Percentiles rank a stretch among this genome's conserved stretches.
These are phyloP conservation scores for Trypanosoma avium DNA, from an alignment of 208 protist species.

Conservation along the genomic window DNA sequence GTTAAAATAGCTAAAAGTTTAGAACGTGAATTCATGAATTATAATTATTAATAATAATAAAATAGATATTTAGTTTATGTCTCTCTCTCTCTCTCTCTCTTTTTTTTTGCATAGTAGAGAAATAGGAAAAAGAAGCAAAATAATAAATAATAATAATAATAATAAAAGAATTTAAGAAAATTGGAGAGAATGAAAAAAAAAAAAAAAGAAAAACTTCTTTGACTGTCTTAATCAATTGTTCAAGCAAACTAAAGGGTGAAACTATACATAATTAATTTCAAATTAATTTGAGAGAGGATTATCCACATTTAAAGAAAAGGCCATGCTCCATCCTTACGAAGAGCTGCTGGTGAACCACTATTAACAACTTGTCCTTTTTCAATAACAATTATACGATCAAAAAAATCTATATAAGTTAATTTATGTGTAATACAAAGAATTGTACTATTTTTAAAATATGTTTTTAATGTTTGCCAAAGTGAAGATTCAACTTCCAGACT, in stretches of 20 bases:
- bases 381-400: constrained; percentile 33
- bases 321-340: constrained; percentile 17
- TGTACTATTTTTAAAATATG: constrained; percentile 19
- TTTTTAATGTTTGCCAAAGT: constrained; percentile 17
- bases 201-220: no score
- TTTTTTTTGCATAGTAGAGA: neutral
- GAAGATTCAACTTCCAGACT: constrained; percentile 11
- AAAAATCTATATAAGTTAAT: constrained; percentile 29
- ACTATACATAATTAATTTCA: neutral
- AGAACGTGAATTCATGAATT: constrained; percentile 1
- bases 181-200: no score
- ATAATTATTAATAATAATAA: neutral
- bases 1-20: constrained; percentile 63
- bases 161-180: no score
- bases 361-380: constrained; percentile 25
- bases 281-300: neutral
- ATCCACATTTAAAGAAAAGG: constrained; percentile 15
- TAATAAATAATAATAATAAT: no score
- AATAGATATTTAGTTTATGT: neutral
- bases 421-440: constrained; percentile 35
- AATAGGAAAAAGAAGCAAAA: neutral
- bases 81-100: neutral
- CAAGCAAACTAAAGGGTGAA: no score
- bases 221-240: no score
- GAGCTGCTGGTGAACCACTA: constrained; percentile 13